These are phyloP conservation scores for Hyaloscypha variabilis DNA, from an alignment of 495 filamentous ascomycete genomes.

Conservation along the genomic window DNA sequence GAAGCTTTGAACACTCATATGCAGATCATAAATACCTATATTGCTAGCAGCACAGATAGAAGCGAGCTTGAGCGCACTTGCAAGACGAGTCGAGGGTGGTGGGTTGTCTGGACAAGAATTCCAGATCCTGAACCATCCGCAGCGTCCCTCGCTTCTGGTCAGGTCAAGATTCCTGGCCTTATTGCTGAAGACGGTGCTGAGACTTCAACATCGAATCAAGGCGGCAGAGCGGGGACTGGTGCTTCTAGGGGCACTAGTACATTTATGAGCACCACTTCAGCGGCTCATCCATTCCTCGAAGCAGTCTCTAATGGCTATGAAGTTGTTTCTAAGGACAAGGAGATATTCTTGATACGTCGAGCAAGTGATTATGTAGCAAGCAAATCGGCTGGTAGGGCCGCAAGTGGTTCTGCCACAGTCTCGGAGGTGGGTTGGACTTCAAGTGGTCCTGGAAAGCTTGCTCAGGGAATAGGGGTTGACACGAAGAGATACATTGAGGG, in stretches of 20 bases:
- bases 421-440: constrained; percentile 49
- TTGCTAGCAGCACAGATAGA: constrained; percentile 57
- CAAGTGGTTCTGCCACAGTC: constrained; percentile 22
- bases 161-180: constrained; percentile 13
- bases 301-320: constrained; percentile 9
- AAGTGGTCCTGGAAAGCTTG: constrained; percentile 57
- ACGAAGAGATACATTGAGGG: constrained; percentile 84
- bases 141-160: constrained; percentile 11
- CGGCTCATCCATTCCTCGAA: constrained; percentile 31
- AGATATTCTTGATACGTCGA: constrained; percentile 79
- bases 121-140: constrained; percentile 42
- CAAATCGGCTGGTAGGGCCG: constrained; percentile 31
- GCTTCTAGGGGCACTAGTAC: constrained; percentile 21
- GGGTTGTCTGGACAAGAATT: constrained; percentile 90
- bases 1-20: constrained; percentile 92
- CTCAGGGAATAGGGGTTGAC: constrained; percentile 89
- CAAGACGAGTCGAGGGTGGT: constrained; percentile 93
- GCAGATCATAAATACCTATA: constrained; percentile 77
- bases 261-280: constrained; percentile 23
- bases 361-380: constrained; percentile 65
- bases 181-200: constrained; percentile 17
- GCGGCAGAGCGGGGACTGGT: not conserved
- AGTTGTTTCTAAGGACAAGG: constrained; percentile 46
- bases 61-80: constrained; percentile 81
- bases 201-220: not conserved